Conservation (phyloP, 2,329 filamentous ascomycete genomes). For the Berkeleyomyces basicola region DNA sequence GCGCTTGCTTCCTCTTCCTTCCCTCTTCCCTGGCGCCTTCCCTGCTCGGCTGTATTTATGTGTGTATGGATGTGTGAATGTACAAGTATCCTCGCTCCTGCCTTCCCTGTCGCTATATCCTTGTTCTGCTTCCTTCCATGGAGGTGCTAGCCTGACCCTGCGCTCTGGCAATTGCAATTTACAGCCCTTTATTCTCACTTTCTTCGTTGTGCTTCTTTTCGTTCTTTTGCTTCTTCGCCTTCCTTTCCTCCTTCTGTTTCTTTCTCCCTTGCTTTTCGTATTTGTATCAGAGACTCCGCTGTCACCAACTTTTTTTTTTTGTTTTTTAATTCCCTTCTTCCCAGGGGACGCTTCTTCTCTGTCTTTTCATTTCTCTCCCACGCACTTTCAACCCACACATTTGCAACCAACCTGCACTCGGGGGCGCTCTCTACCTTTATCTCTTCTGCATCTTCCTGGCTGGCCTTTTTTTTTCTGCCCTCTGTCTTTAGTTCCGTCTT, state of each 20-base stretch:
- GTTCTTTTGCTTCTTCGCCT: background rate
- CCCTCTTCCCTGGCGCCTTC: too few relatives aligned
- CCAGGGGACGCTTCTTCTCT: conserved; percentile 4
- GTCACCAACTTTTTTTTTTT: conserved; percentile 4
- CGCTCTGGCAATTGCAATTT: background rate
- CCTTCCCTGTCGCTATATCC: background rate
- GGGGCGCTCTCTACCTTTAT: background rate
- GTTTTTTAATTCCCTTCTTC: background rate
- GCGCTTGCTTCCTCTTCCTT: too few relatives aligned
- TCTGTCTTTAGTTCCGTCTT: background rate
- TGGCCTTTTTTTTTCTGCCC: background rate
- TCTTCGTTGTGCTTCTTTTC: background rate
- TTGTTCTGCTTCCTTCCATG: conserved; percentile 6
- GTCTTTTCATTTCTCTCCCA: background rate
- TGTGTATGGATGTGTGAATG: too few relatives aligned
- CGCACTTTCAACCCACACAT: background rate
- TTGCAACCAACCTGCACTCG: too few relatives aligned
- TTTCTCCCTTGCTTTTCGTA: background rate
- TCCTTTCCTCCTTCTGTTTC: background rate
- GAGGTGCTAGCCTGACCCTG: conserved; percentile 1
- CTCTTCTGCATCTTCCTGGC: background rate
- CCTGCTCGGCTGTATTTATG: too few relatives aligned
- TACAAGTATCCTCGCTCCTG: background rate
- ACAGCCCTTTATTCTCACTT: background rate
- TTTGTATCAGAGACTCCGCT: conserved; percentile 11